Evolutionary conservation across 2,329 filamentous ascomycete genomes (phyloP), one percentile per base, ranked within the genome.

Genomic region (Pezicula neosporulosa): DNA sequence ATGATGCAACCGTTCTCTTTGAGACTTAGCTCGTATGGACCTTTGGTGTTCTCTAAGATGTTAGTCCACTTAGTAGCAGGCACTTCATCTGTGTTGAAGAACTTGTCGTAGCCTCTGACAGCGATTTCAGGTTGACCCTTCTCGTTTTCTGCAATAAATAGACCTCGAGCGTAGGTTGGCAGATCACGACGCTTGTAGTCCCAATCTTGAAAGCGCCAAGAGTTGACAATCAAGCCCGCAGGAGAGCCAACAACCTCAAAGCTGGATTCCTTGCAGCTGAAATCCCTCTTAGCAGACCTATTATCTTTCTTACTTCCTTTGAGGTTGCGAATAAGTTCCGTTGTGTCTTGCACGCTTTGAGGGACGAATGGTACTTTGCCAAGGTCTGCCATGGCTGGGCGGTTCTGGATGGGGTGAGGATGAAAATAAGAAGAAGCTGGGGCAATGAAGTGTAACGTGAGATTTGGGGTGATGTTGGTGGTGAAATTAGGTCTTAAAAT

Each of bases 1-100:
- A 99, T 97, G 70, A 99, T 99, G 70, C 94, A 99, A n/a, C 94
- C 94, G 64, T 99, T 99, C 71, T 99, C 94, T 73, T 99, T 99
- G 48, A 97, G 83, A 52, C 91, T 97, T 50, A 99, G 75, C 71
- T 99, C 94, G 63, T 97, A 99, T 0, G 94, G 94, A 0, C 90
- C 91, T 57, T 82, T 75, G 1, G 94, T 97, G 50, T 87, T 79
- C 27, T 72, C 70, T 65, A 87, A 77, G 54, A 99, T 90, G 63
- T 87, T 89, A 15, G 75, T 69, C 94, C 94, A 99, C 62, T 85
- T 80, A 3, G 94, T 99, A 58, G 87, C 83, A 44, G 74, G 70
- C 7, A 96, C 87, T 72, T 99, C 94, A 47, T 82, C 82, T 38
- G 90, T 80, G 63, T 99, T 99, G 82, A 99, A 99, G 75, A 99